Percentiles rank a stretch among this genome's conserved stretches.
These are phyloP conservation scores for Neurospora cerealis DNA, from an alignment of 495 filamentous ascomycete genomes.

Conservation along the genomic window DNA sequence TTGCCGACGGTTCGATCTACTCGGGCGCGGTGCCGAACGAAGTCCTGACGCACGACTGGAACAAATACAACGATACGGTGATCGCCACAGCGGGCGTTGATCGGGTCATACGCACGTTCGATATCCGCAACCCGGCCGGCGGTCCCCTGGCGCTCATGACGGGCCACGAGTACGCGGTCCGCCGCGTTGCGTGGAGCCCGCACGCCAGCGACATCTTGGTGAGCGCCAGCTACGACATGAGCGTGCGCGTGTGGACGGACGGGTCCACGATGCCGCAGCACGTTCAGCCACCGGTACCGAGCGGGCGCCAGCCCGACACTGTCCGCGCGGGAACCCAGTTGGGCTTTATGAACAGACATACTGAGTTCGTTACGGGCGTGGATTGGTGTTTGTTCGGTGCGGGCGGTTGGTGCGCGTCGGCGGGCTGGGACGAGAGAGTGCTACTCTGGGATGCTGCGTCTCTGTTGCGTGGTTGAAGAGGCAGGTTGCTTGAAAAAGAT, in stretches of 20 bases:
- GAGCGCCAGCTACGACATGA: conserved; percentile 96
- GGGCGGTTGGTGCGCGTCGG: conserved; percentile 91
- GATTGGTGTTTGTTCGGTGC: conserved; percentile 96
- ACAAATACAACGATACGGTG: conserved; percentile 81
- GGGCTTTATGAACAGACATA: conserved; percentile 82
- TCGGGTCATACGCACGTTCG: conserved; percentile 73
- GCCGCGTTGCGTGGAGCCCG: conserved; percentile 79
- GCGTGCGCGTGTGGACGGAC: conserved; percentile 85
- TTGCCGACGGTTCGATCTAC: conserved; percentile 22
- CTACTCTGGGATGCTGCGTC: conserved; percentile 79
- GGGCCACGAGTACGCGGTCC: conserved; percentile 87
- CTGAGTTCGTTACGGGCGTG: conserved; percentile 93
- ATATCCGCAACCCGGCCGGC: conserved; percentile 62
- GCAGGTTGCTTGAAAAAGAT: neutral
- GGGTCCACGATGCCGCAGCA: conserved; percentile 42
- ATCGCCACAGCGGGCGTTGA: conserved; percentile 90
- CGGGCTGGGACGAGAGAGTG: conserved; percentile 86
- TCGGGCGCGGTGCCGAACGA: conserved; percentile 44
- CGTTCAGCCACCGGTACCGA: neutral
- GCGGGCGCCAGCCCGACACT: conserved; percentile 13
- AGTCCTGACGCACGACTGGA: conserved; percentile 94
- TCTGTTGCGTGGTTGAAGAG: conserved; percentile 20
- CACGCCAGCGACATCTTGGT: conserved; percentile 78
- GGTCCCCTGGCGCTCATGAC: conserved; percentile 60
- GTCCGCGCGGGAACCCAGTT: conserved; percentile 54